These are phyloP conservation scores for Gilbertella persicaria DNA, from an alignment of 371 early-diverging fungal species.

Conservation along the genomic window DNA sequence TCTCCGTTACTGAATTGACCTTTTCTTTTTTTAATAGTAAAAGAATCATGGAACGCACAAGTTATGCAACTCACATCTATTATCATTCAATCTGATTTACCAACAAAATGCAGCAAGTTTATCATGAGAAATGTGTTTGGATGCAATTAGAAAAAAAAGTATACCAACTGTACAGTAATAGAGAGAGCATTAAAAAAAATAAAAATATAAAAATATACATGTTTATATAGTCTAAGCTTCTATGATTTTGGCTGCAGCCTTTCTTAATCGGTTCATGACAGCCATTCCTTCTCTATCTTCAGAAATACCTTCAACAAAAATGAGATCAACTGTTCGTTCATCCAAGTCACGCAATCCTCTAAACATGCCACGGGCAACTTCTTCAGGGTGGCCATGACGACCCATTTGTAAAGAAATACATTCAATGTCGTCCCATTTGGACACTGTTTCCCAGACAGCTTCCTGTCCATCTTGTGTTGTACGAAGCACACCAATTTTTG, in stretches of 20 bases:
- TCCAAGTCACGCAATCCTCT: slow-evolving; percentile 84
- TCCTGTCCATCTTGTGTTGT: slow-evolving; percentile 24
- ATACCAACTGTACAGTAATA: not conserved
- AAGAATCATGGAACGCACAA: slow-evolving; percentile 45
- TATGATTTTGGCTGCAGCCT: slow-evolving; percentile 79
- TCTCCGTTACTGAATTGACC: not conserved
- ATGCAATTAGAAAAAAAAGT: not conserved
- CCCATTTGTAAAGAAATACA: slow-evolving; percentile 44
- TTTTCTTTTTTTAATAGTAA: slow-evolving; percentile 25
- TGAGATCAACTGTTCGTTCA: slow-evolving; percentile 65
- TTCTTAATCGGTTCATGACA: slow-evolving; percentile 97
- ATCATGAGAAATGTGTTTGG: slow-evolving; percentile 37
- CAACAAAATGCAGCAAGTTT: slow-evolving; percentile 18
- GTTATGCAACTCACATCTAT: slow-evolving; percentile 28
- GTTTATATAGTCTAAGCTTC: slow-evolving; percentile 19
- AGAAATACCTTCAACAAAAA: slow-evolving; percentile 88
- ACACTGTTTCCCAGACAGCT: slow-evolving; percentile 21
- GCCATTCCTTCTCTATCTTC: slow-evolving; percentile 90
- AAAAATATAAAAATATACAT: not conserved
- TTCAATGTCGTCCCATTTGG: slow-evolving; percentile 17
- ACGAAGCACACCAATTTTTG: slow-evolving; percentile 32
- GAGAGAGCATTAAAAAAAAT: not conserved
- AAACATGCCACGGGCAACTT: slow-evolving; percentile 85
- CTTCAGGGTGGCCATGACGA: slow-evolving; percentile 52
- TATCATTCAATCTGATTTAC: slow-evolving; percentile 36